These are phyloP conservation scores for Malus hybrid DNA, from an alignment of 331 rosid species.

Conservation along the genomic window DNA sequence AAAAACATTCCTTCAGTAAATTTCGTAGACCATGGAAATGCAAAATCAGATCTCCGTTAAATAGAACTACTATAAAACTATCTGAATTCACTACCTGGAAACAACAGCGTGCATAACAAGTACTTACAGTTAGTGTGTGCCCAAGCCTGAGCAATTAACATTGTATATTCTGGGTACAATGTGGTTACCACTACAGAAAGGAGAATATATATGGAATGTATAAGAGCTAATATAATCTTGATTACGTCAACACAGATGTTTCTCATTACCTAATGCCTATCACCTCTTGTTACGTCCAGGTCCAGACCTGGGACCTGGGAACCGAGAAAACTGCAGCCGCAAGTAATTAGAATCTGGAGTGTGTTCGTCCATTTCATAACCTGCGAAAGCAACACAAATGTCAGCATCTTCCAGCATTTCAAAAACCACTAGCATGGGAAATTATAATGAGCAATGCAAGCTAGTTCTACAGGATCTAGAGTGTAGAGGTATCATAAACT, in stretches of 20 bases:
- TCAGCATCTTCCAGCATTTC: slow-evolving; percentile 21
- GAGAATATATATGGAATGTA: slow-evolving; percentile 6
- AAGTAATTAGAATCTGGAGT: slow-evolving; percentile 51
- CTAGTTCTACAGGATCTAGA: neutral
- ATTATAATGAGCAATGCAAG: neutral
- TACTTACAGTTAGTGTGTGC: slow-evolving; percentile 11
- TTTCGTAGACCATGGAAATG: neutral
- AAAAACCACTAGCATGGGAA: neutral
- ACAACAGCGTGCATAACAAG: slow-evolving; percentile 14
- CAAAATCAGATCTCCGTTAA: neutral
- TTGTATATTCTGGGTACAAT: slow-evolving; percentile 13
- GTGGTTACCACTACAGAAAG: slow-evolving; percentile 2
- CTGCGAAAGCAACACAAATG: slow-evolving; percentile 32
- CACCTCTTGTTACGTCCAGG: slow-evolving; percentile 62
- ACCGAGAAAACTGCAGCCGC: slow-evolving; percentile 79
- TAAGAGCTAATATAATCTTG: slow-evolving; percentile 12
- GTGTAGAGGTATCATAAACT: neutral
- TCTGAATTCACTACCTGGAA: slow-evolving; percentile 22
- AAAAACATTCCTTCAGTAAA: neutral
- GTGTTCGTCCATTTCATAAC: slow-evolving; percentile 65
- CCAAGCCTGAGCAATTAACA: slow-evolving; percentile 13
- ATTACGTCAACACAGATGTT: slow-evolving; percentile 11
- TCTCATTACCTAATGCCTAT: slow-evolving; percentile 15
- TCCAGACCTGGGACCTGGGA: slow-evolving; percentile 76
- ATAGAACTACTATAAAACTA: neutral